Percentiles rank a stretch among this genome's conserved stretches.
phyloP scores from a whole-genome alignment of 108 stramenopile genomes.

The Stephanodiscus triporus region DNA sequence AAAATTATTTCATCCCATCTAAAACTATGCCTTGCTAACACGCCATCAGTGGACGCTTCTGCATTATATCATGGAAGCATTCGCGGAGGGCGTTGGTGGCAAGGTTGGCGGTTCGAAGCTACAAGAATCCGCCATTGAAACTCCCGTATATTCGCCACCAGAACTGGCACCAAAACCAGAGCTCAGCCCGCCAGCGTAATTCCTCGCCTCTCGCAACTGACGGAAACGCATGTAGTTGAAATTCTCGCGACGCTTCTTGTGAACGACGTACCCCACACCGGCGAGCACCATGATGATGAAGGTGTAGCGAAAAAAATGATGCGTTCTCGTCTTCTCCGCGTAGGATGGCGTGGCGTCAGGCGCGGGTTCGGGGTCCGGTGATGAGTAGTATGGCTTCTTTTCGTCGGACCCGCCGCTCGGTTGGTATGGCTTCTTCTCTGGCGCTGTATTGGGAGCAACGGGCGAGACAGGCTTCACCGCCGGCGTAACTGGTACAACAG shows the following conservation, averaged over 20 bases:
- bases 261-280: slow-evolving; percentile 54
- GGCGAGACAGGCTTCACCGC: slow-evolving; percentile 25
- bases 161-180: slow-evolving; percentile 41
- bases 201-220: slow-evolving; percentile 52
- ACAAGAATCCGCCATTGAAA: slow-evolving; percentile 66
- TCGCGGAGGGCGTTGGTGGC: slow-evolving; percentile 74
- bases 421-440: slow-evolving; percentile 25
- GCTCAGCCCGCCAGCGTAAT: slow-evolving; percentile 37
- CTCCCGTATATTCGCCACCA: slow-evolving; percentile 63
- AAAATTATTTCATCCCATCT: too few relatives aligned
- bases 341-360: slow-evolving; percentile 17
- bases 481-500: slow-evolving; percentile 17
- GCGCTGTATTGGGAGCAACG: slow-evolving; percentile 10
- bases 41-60: not conserved
- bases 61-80: slow-evolving; percentile 26
- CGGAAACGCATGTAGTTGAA: slow-evolving; percentile 78
- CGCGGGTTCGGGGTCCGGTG: slow-evolving; percentile 41
- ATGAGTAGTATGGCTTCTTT: slow-evolving; percentile 41
- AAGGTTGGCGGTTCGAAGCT: slow-evolving; percentile 82
- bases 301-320: slow-evolving; percentile 62
- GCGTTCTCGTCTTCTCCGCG: slow-evolving; percentile 54
- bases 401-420: slow-evolving; percentile 36
- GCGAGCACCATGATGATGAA: slow-evolving; percentile 53
- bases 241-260: slow-evolving; percentile 61
- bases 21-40: too few relatives aligned